Conservation (phyloP, 176 grass and related monocot genomes). For the Lolium perenne region DNA sequence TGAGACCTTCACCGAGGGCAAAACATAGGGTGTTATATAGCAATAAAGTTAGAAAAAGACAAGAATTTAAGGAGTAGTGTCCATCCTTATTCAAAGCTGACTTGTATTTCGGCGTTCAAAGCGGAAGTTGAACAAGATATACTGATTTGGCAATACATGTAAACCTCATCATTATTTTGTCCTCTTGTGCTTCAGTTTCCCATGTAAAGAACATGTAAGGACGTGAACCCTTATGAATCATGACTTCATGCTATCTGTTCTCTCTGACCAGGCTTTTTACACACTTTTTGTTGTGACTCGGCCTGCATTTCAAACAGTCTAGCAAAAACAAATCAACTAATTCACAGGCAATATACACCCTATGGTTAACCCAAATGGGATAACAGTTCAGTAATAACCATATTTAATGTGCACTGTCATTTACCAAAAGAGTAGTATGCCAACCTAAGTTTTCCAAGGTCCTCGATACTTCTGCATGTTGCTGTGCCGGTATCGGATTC, state of each 20-base stretch:
- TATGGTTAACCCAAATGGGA: not conserved
- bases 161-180: not conserved
- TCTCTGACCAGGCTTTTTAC: not conserved
- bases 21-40: not conserved
- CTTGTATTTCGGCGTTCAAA: not conserved
- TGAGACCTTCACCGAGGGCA: not conserved
- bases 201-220: not conserved
- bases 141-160: conserved; percentile 1
- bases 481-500: not conserved
- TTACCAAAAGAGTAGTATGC: not conserved
- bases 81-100: conserved; percentile 2
- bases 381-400: not conserved
- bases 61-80: conserved; percentile 7
- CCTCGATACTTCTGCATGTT: not conserved
- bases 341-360: not conserved
- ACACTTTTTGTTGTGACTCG: not conserved
- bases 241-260: conserved; percentile 6
- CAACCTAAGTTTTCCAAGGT: not conserved
- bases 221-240: not conserved
- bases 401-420: conserved; percentile 8
- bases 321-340: not conserved
- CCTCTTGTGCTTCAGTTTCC: conserved; percentile 3
- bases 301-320: conserved; percentile 17
- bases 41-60: conserved; percentile 41
- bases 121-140: not conserved